Conservation (phyloP, 2,329 filamentous ascomycete genomes). For the Venturia aucupariae region DNA sequence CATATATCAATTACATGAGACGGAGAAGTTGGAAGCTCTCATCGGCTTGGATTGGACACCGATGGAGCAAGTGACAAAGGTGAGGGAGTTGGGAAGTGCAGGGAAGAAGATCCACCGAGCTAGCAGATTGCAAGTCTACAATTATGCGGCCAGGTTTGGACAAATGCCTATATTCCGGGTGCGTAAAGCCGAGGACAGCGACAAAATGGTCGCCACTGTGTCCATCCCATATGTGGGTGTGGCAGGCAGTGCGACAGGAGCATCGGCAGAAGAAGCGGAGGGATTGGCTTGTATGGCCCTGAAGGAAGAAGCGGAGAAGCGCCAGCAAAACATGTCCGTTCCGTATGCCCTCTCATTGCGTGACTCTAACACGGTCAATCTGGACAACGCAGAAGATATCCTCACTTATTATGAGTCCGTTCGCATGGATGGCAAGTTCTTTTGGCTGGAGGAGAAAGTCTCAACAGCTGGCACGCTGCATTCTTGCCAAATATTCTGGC, state of each 20-base stretch:
- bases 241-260: constrained; percentile 22
- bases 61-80: not conserved
- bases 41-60: not conserved
- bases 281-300: constrained; percentile 30
- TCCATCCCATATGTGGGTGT: constrained; percentile 30
- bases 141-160: constrained; percentile 34
- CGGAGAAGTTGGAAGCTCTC: not conserved
- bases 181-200: constrained; percentile 9
- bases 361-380: constrained; percentile 25
- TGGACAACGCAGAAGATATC: constrained; percentile 30
- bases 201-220: constrained; percentile 18
- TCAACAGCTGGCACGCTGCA: constrained; percentile 16
- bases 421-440: not conserved
- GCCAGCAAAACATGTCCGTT: not conserved
- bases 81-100: not conserved
- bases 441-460: not conserved
- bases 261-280: constrained; percentile 24
- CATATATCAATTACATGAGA: not conserved
- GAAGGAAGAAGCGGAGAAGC: constrained; percentile 28
- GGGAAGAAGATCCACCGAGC: not conserved
- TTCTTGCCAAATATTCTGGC: constrained; percentile 14
- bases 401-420: constrained; percentile 26
- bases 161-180: constrained; percentile 22
- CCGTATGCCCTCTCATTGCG: constrained; percentile 19
- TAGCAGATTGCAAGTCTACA: constrained; percentile 25